Percentiles rank a stretch among this genome's conserved stretches.
phyloP scores from a whole-genome alignment of 163 green algal species.

The Scenedesmus sp. region DNA sequence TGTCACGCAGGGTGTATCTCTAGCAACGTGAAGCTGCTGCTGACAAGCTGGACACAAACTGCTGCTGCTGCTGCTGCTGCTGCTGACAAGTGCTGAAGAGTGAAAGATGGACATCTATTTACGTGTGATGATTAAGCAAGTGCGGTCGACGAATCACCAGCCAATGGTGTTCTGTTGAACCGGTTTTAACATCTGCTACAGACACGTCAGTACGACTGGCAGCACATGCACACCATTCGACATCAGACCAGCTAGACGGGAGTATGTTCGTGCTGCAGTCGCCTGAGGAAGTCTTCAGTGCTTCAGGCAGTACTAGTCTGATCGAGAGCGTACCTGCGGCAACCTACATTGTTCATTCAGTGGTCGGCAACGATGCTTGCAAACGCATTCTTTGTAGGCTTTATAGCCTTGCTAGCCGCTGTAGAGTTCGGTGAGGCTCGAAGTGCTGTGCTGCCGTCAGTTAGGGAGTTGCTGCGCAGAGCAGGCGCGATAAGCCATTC shows the following conservation, averaged over 20 bases:
- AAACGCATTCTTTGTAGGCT: neutral
- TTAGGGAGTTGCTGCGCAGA: neutral
- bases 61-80: constrained; percentile 13
- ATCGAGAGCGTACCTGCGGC: neutral
- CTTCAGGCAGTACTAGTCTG: neutral
- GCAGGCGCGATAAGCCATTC: neutral
- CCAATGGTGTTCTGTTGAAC: neutral
- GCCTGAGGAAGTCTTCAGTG: neutral
- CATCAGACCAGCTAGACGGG: no score
- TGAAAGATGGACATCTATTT: neutral
- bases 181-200: neutral
- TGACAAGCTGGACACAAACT: neutral
- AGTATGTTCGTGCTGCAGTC: neutral
- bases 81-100: neutral
- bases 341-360: neutral
- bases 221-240: neutral
- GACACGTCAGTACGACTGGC: neutral
- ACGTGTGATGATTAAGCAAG: no score
- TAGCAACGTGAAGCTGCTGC: neutral
- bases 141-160: no score
- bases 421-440: constrained; percentile 35
- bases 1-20: neutral
- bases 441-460: neutral
- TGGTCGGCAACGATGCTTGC: neutral
- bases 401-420: constrained; percentile 23